These are phyloP conservation scores for Trypanosoma cruzi DNA, from an alignment of 208 protist species.

Conservation along the genomic window DNA sequence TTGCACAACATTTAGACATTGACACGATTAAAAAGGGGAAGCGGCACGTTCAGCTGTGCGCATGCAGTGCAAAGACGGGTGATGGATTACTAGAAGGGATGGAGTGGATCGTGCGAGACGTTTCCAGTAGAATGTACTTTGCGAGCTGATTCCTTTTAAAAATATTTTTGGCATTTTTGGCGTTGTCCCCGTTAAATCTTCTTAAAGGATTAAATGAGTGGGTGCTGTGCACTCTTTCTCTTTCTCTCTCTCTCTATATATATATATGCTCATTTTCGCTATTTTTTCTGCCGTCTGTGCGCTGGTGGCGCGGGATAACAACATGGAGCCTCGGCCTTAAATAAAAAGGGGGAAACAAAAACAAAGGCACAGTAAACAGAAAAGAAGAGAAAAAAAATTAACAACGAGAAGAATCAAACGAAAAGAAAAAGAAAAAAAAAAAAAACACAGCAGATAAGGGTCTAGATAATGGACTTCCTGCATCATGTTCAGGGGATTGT, in stretches of 20 bases:
- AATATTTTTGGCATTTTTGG: not conserved
- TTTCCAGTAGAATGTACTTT: slow-evolving; percentile 93
- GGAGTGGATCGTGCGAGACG: slow-evolving; percentile 98
- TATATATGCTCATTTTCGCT: too few species aligned
- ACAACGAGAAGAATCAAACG: too few species aligned
- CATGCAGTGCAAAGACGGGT: slow-evolving; percentile 96
- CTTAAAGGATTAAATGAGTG: too few species aligned
- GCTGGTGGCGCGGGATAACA: too few species aligned
- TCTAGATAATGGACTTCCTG: slow-evolving; percentile 68
- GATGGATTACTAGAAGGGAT: slow-evolving; percentile 97
- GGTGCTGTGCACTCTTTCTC: too few species aligned
- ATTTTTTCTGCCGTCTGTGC: too few species aligned
- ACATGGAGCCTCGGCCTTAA: too few species aligned
- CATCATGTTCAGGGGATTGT: slow-evolving; percentile 87
- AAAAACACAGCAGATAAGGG: slow-evolving; percentile 9
- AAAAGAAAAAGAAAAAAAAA: not conserved
- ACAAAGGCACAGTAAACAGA: too few species aligned
- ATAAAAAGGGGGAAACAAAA: too few species aligned
- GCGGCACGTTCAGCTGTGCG: slow-evolving; percentile 95
- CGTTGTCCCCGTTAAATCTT: too few species aligned
- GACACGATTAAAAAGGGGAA: slow-evolving; percentile 77
- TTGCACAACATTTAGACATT: slow-evolving; percentile 75
- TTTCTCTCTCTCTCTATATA: too few species aligned
- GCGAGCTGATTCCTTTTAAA: slow-evolving; percentile 30
- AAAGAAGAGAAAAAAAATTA: too few species aligned